Evolutionary conservation across 2,329 filamentous ascomycete genomes (phyloP).

Genomic region (Tolypocladium endophyticum): DNA sequence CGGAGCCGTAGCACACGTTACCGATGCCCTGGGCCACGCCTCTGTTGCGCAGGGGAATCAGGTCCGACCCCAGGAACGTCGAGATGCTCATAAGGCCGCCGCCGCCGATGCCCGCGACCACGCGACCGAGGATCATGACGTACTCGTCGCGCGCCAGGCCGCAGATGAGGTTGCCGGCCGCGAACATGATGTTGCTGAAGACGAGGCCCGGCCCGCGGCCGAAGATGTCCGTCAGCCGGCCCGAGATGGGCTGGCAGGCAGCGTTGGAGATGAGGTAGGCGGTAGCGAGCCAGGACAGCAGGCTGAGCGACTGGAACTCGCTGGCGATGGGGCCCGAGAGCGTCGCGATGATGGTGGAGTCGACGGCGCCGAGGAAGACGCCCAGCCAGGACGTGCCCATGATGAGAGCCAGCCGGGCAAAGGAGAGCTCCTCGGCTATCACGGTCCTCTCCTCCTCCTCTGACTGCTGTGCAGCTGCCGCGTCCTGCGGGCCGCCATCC

Average conservation of each 20-base stretch:
- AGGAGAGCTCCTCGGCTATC: constrained; percentile 37
- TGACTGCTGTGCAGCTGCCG: neutral
- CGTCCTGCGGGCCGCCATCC: neutral
- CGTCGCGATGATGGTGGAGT: constrained; percentile 78
- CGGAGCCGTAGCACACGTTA: constrained; percentile 71
- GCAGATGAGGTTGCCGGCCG: constrained; percentile 70
- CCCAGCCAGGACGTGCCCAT: constrained; percentile 47
- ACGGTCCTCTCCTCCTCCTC: constrained; percentile 33
- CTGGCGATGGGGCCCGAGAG: constrained; percentile 74
- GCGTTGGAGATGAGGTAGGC: constrained; percentile 84
- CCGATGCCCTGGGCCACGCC: constrained; percentile 77
- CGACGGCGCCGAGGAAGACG: constrained; percentile 54
- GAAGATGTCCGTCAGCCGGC: constrained; percentile 81
- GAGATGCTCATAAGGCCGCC: constrained; percentile 68
- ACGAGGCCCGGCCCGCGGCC: constrained; percentile 68
- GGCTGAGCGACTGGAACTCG: constrained; percentile 68
- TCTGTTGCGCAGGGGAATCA: constrained; percentile 62
- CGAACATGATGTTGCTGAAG: constrained; percentile 73
- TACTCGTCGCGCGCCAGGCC: constrained; percentile 57
- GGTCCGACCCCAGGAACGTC: constrained; percentile 57
- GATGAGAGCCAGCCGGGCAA: constrained; percentile 39
- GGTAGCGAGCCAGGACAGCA: constrained; percentile 80
- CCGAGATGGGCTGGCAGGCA: constrained; percentile 75
- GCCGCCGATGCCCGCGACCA: constrained; percentile 74
- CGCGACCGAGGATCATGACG: constrained; percentile 65